Evolutionary conservation across 768 basidiomycete species (phyloP), one percentile per base, ranked within the genome.

Genomic region (Agrocybe praecox): DNA sequence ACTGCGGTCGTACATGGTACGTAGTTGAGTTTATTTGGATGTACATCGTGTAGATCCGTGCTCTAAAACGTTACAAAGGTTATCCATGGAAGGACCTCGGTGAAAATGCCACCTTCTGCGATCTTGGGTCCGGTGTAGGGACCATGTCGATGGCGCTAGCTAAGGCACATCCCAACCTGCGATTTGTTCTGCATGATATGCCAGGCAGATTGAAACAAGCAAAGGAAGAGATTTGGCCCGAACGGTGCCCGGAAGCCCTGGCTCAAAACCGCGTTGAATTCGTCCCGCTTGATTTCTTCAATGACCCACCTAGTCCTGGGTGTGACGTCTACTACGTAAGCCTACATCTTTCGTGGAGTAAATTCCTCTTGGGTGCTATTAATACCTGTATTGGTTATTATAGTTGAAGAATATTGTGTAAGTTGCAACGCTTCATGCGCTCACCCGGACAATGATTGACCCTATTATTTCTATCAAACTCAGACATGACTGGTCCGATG

Each of bases 321-420:
- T 76, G 74, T 47, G 71, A 77, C 50, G 62, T 77, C 12, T 79
- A 80, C 62, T 78, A 75, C 62, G 78, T 79, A 61, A 61, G 73
- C 14, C 14, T n/a, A 5, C n/a, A n/a, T n/a, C n/a, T n/a, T n/a
- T n/a, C n/a, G n/a, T n/a, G n/a, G n/a, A n/a, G n/a, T n/a, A n/a
- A n/a, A n/a, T n/a, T 29, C 26, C 26, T 29, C 9, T 29, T 9
- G 9, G 5, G 9, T 29, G 9, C 26, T 29, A 9, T 5, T 29
- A 29, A 29, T 4, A 4, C 9, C 26, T 29, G 9, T 5, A 29
- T 29, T 9, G 26, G 26, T 29, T 29, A 29, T 29, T n/a, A 5
- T 40, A 40, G 36, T 12, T 40, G n/a, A 40, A 40, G 12, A 40
- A 40, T n/a, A 40, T 40, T 12, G 14, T 40, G 36, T 34, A 34